Evolutionary conservation across 768 basidiomycete genomes (phyloP).

Genomic region (Russula sp.): DNA sequence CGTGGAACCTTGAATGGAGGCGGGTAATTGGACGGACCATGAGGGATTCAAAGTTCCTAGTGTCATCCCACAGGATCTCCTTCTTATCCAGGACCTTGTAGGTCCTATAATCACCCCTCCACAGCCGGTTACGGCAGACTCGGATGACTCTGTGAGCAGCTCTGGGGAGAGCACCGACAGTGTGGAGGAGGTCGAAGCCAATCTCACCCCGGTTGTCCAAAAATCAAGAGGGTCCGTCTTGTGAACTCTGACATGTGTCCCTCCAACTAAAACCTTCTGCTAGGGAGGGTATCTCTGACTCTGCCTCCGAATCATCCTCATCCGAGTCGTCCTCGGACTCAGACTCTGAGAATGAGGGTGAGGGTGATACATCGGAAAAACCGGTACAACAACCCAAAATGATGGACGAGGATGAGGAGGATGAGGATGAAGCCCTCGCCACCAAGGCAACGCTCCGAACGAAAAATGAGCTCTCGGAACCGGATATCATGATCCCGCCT

Average conservation of each 20-base stretch:
- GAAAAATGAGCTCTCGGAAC: conserved; percentile 61
- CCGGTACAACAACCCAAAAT: not conserved
- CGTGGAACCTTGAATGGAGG: not conserved
- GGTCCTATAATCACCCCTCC: conserved; percentile 28
- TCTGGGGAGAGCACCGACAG: conserved; percentile 45
- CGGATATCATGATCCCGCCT: conserved; percentile 53
- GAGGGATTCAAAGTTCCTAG: conserved; percentile 51
- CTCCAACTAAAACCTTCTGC: not conserved
- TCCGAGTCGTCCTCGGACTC: conserved; percentile 35
- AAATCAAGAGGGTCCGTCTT: conserved; percentile 2
- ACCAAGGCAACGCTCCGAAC: conserved; percentile 43
- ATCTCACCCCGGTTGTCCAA: conserved; percentile 32
- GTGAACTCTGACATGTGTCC: not conserved
- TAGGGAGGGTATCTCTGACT: conserved; percentile 24
- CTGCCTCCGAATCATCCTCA: conserved; percentile 32
- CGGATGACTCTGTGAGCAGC: conserved; percentile 43
- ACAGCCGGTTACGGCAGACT: conserved; percentile 23
- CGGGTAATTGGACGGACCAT: not conserved
- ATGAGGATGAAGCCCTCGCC: conserved; percentile 45
- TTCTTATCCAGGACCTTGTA: conserved; percentile 63
- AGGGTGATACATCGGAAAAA: not conserved
- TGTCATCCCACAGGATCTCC: conserved; percentile 62
- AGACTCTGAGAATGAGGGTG: conserved; percentile 27
- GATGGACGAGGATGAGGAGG: conserved; percentile 26
- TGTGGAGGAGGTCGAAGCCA: conserved; percentile 69